Conservation (phyloP, 768 basidiomycete species). For the Cystofilobasidium bisporidii region DNA sequence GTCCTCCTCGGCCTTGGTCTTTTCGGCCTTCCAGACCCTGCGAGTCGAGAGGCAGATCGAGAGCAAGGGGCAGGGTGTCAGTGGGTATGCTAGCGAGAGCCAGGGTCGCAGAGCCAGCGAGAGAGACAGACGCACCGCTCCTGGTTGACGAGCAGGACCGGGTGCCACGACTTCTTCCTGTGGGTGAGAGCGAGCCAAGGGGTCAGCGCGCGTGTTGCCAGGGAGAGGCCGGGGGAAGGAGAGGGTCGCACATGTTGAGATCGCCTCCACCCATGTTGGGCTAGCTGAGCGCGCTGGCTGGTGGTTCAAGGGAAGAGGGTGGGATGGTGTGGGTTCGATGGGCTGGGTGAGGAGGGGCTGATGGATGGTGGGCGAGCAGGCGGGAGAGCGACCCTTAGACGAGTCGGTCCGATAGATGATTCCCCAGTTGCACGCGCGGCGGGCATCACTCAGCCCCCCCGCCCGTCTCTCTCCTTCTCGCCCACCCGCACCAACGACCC, state of each 20-base stretch:
- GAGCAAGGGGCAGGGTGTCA: background rate
- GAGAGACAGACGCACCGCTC: background rate
- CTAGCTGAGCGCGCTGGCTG: conserved; percentile 1
- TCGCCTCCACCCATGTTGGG: conserved; percentile 93
- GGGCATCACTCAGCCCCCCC: too few species aligned
- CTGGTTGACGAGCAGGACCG: conserved; percentile 59
- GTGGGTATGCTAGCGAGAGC: background rate
- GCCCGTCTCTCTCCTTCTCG: background rate
- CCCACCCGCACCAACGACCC: background rate
- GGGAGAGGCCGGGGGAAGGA: background rate
- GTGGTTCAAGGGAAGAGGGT: background rate
- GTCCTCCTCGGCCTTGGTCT: conserved; percentile 95
- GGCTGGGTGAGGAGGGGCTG: background rate
- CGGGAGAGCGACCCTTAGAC: too few species aligned
- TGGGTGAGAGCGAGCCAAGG: conserved; percentile 4
- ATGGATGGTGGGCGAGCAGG: too few species aligned
- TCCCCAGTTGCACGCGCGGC: too few species aligned
- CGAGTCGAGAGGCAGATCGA: too few species aligned
- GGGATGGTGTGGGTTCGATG: background rate
- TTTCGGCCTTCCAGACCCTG: conserved; percentile 94
- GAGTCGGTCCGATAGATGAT: background rate
- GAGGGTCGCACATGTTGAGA: conserved; percentile 75
- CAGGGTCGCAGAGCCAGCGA: background rate
- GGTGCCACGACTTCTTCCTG: conserved; percentile 77
- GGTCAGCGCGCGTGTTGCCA: background rate